A percentile compares a stretch with the other conserved stretches of the same genome.
phyloP scores from a whole-genome alignment of 495 filamentous ascomycete species.

The Haplographium delicatum region DNA sequence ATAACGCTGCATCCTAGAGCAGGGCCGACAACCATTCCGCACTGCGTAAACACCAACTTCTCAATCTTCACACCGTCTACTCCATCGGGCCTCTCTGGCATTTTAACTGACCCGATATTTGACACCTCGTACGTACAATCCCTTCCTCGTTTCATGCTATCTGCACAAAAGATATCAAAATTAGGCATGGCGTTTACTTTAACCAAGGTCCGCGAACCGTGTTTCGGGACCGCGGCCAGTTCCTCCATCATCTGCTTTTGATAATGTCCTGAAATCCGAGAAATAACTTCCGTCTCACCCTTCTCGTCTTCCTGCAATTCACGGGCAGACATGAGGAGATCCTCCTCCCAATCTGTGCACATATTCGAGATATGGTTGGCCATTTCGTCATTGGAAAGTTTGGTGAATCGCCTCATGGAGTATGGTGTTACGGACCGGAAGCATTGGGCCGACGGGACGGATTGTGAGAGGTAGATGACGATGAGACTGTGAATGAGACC shows the following conservation, averaged over 20 bases:
- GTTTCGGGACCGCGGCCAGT: slow-evolving; percentile 8
- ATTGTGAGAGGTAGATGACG: slow-evolving; percentile 16
- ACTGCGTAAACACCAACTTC: slow-evolving; percentile 17
- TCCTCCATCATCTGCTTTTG: slow-evolving; percentile 16
- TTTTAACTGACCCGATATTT: slow-evolving; percentile 22
- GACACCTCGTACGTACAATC: slow-evolving; percentile 24
- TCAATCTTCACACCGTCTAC: slow-evolving; percentile 4
- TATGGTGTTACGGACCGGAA: slow-evolving; percentile 12
- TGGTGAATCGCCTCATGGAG: slow-evolving; percentile 16
- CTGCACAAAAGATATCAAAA: slow-evolving; percentile 15
- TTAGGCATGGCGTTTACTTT: slow-evolving; percentile 13
- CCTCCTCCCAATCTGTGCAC: slow-evolving; percentile 5
- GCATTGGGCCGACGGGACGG: slow-evolving; percentile 3
- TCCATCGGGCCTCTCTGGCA: slow-evolving; percentile 11
- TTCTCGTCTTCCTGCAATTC: background rate
- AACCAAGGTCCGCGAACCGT: slow-evolving; percentile 7
- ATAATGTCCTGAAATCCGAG: slow-evolving; percentile 4
- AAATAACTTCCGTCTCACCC: slow-evolving; percentile 1
- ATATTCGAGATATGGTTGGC: slow-evolving; percentile 22
- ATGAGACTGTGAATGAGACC: slow-evolving; percentile 23
- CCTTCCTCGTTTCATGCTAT: slow-evolving; percentile 15
- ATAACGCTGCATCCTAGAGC: slow-evolving; percentile 15
- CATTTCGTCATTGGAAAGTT: slow-evolving; percentile 12
- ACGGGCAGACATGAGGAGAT: slow-evolving; percentile 9
- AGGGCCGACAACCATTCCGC: slow-evolving; percentile 10